phyloP scores from a whole-genome alignment of 2,329 filamentous ascomycete genomes.

The Colletotrichum sp. region DNA sequence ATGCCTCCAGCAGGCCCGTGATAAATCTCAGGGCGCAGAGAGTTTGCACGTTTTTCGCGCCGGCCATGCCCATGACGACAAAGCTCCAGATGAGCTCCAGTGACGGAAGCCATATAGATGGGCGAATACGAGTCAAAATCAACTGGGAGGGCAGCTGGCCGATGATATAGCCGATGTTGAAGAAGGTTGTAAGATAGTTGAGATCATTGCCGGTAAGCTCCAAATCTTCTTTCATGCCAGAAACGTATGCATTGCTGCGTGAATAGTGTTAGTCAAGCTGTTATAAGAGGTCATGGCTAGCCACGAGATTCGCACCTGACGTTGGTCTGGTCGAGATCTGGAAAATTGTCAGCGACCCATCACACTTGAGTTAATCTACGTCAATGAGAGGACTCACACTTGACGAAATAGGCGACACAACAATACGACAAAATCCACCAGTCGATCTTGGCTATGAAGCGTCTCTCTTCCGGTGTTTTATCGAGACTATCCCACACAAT shows the following conservation, averaged over 20 bases:
- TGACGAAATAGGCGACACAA: constrained; percentile 43
- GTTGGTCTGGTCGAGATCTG: constrained; percentile 36
- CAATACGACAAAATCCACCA: constrained; percentile 40
- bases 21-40: constrained; percentile 49
- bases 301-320: constrained; percentile 7
- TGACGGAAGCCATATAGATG: constrained; percentile 42
- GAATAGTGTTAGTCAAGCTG: neutral
- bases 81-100: constrained; percentile 39
- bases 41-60: constrained; percentile 39
- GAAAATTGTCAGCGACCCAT: neutral
- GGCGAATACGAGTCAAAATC: constrained; percentile 42
- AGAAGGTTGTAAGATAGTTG: constrained; percentile 57
- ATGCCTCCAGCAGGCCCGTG: constrained; percentile 43
- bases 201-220: constrained; percentile 57
- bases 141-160: constrained; percentile 43
- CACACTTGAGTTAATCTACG: neutral
- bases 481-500: constrained; percentile 38
- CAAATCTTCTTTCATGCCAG: constrained; percentile 56
- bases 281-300: neutral
- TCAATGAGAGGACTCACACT: constrained; percentile 22
- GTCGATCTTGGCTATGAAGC: constrained; percentile 37
- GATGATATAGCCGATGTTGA: constrained; percentile 66
- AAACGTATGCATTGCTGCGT: constrained; percentile 45
- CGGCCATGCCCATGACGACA: constrained; percentile 40
- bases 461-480: constrained; percentile 35